These are phyloP conservation scores for Hortiboletus rubellus DNA, from an alignment of 1,284 basidiomycete genomes.

Conservation along the genomic window DNA sequence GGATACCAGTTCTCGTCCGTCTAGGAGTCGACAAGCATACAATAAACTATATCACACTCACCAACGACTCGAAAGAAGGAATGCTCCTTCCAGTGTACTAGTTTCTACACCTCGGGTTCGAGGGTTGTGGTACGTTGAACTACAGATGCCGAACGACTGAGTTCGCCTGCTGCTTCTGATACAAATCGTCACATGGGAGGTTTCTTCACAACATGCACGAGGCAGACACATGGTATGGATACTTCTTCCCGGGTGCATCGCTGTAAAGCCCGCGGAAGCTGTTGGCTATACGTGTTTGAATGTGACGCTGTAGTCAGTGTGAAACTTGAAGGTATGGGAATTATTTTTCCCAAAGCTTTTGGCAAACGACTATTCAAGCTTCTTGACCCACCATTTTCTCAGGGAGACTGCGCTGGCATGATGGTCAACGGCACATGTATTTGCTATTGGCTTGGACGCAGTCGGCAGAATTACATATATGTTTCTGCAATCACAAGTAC, in stretches of 20 bases:
- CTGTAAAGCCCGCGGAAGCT: background rate
- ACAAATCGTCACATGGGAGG: constrained; percentile 1
- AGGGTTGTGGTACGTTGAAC: constrained; percentile 5
- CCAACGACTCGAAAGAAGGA: constrained; percentile 1
- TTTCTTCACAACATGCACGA: constrained; percentile 18
- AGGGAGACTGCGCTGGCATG: background rate
- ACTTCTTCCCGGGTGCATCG: background rate
- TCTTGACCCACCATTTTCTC: background rate
- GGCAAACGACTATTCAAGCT: background rate
- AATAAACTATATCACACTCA: constrained; percentile 10
- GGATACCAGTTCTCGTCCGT: background rate
- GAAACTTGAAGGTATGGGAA: background rate
- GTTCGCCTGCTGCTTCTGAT: background rate
- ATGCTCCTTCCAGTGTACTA: background rate
- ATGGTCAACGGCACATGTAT: background rate
- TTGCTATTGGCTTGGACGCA: background rate
- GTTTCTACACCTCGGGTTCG: background rate
- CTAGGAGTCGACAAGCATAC: background rate
- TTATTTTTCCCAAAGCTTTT: background rate
- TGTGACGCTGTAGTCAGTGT: background rate
- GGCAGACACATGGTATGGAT: constrained; percentile 21
- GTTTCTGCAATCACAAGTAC: background rate
- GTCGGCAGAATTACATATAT: constrained; percentile 6
- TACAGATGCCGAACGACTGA: background rate
- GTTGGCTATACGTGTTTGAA: background rate